phyloP scores from a whole-genome alignment of 208 protist species.

The Wallacemonas sp. region DNA sequence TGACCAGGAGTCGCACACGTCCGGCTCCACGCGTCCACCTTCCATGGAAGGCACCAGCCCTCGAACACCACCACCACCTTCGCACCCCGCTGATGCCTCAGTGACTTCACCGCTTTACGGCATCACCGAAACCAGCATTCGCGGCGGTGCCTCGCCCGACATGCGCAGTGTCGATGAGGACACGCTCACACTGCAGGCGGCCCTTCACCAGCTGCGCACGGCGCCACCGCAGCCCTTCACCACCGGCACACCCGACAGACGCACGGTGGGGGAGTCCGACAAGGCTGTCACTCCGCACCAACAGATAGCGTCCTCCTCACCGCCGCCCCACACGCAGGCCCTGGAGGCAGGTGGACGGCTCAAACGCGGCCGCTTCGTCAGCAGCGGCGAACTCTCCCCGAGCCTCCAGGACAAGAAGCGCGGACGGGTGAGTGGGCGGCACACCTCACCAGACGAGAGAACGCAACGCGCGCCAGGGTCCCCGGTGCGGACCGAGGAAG shows the following conservation, averaged over 20 bases:
- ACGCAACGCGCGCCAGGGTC: not conserved
- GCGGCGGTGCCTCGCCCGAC: not conserved
- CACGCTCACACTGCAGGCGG: not conserved
- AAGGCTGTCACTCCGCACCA: not conserved
- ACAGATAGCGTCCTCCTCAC: not conserved
- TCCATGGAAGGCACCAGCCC: not conserved
- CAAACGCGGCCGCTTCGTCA: not conserved
- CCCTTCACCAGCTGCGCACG: not conserved
- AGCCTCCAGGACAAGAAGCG: not conserved
- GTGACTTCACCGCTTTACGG: not conserved
- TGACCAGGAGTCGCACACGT: not conserved
- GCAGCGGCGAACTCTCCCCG: not conserved
- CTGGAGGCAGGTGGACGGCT: not conserved
- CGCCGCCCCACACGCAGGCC: not conserved
- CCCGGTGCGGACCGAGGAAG: not conserved
- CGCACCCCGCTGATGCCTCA: not conserved
- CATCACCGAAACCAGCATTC: not conserved
- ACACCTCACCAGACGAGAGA: not conserved
- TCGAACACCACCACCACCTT: not conserved
- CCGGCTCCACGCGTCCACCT: not conserved
- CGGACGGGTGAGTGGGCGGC: not conserved
- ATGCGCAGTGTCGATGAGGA: constrained; percentile 6
- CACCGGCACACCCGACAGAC: not conserved
- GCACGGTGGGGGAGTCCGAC: too few relatives aligned
- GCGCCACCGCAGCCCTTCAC: not conserved